Conservation (phyloP, 2,329 filamentous ascomycete genomes). For the Lecanicillium sp. region DNA sequence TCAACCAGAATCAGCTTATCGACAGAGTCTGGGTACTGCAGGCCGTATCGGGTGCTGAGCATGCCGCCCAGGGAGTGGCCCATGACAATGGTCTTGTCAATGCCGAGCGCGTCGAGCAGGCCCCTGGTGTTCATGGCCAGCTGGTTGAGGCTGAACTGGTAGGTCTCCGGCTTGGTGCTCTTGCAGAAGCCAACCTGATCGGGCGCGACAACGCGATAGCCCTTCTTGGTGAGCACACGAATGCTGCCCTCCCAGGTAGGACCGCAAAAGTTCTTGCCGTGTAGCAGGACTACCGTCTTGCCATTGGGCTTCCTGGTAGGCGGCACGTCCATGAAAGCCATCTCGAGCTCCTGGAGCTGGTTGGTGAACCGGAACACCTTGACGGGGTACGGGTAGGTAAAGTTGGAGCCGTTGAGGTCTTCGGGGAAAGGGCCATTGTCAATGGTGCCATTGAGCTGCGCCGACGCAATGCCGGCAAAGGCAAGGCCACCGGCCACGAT, state of each 20-base stretch:
- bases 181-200: conserved; percentile 53
- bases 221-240: conserved; percentile 28
- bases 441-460: conserved; percentile 23
- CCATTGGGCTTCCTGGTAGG: conserved; percentile 26
- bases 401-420: conserved; percentile 41
- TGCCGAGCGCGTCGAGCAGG: conserved; percentile 34
- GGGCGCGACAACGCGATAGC: conserved; percentile 44
- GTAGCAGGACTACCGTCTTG: conserved; percentile 39
- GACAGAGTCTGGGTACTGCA: conserved; percentile 39
- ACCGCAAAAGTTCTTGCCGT: conserved; percentile 50
- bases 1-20: conserved; percentile 40
- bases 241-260: conserved; percentile 44
- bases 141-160: conserved; percentile 46
- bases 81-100: conserved; percentile 37
- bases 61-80: conserved; percentile 50
- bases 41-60: conserved; percentile 41
- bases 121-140: conserved; percentile 41
- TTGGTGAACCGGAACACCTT: conserved; percentile 40
- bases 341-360: conserved; percentile 39
- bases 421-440: conserved; percentile 27
- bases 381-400: conserved; percentile 44
- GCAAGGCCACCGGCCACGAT: conserved; percentile 12
- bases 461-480: conserved; percentile 13
- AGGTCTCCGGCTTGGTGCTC: conserved; percentile 40
- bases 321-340: conserved; percentile 48